phyloP scores from a whole-genome alignment of 2,329 filamentous ascomycete species.

The Hypoxylon sp. region DNA sequence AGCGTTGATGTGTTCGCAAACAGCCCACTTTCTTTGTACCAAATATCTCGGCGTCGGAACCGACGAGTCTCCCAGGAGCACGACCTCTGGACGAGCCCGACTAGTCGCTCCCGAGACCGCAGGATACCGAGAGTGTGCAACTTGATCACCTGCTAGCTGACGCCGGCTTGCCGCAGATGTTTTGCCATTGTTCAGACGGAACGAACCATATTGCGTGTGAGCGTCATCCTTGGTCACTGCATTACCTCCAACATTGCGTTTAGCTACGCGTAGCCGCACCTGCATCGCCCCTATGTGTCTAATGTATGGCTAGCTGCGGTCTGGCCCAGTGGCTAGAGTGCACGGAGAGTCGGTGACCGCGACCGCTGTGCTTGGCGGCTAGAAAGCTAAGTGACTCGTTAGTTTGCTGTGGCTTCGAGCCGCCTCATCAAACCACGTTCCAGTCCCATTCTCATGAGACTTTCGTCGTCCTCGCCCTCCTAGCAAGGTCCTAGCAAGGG shows the following conservation, averaged over 20 bases:
- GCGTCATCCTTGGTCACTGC: conserved; percentile 35
- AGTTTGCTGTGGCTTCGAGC: conserved; percentile 42
- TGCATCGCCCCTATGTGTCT: conserved; percentile 12
- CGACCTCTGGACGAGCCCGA: conserved; percentile 11
- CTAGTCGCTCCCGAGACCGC: conserved; percentile 26
- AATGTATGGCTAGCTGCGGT: conserved; percentile 1
- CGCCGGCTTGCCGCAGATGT: conserved; percentile 24
- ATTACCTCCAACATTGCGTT: conserved; percentile 23
- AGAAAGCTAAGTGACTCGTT: conserved; percentile 18
- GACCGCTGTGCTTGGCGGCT: conserved; percentile 27
- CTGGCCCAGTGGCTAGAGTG: conserved; percentile 7
- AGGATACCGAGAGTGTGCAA: conserved; percentile 26
- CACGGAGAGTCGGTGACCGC: conserved; percentile 39
- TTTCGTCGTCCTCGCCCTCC: conserved; percentile 21
- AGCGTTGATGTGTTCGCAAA: conserved; percentile 23
- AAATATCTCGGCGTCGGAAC: conserved; percentile 36
- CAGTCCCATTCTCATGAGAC: conserved; percentile 37
- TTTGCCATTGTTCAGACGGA: conserved; percentile 26
- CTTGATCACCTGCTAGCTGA: conserved; percentile 21
- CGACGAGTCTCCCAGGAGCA: conserved; percentile 18
- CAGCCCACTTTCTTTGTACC: conserved; percentile 27
- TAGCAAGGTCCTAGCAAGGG: conserved; percentile 2
- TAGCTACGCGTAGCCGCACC: conserved; percentile 40
- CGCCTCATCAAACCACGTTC: conserved; percentile 49
- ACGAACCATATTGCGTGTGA: conserved; percentile 36